Base-by-base conservation (phyloP, 2,329 filamentous ascomycete species). In the Colletotrichum cordylinicola region DNA sequence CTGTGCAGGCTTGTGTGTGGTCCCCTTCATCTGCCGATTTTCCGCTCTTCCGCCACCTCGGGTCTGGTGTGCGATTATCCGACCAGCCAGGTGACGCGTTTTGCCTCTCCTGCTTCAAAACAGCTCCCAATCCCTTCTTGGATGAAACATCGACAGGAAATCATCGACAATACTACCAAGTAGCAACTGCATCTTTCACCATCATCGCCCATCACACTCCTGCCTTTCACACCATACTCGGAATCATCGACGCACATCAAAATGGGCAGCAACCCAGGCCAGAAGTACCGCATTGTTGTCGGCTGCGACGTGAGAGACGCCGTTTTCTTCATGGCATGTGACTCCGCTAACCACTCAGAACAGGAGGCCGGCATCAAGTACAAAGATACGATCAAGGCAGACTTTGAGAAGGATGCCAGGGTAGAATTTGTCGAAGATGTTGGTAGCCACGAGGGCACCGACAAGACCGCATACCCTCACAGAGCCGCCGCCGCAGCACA, bases 381-480 rank as follows among this genome's bases (percentile, higher is more conserved):
- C 91, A 97, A 96, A 85, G 91, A 93, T 82, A 91, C 91, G 79
- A 93, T 98, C 86, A 95, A 94, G 82, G 87, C 89, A 68, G 93
- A 95, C 81, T 91, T 98, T 76, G 88, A 93, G 78, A 87, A 90
- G 64, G 91, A 94, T 85, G 85, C 90, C 4, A 91, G 92, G 77
- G 94, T 98, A 78, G 85, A 88, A 72, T 89, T 90, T 77, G 89
- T 97, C 78, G 89, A 91, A 77, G 95, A 98, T 81, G 94, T 97
- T 66, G 95, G 95, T 79, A 93, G 94, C 78, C 87, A 91, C 79
- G 87, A 88, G 60, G 81, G 88, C 71, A 86, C 88, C 72, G 94
- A 97, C 88, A 95, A 95, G 83, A 96, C 94, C 2, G 93, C 95
- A 4, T 98, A 98, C 84, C 94, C 95, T 0, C 93, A 95, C 84